A percentile compares a stretch with the other conserved stretches of the same genome.
These are phyloP conservation scores for Sphaerulina musiva DNA, from an alignment of 2,329 filamentous ascomycete genomes.

Conservation along the genomic window DNA sequence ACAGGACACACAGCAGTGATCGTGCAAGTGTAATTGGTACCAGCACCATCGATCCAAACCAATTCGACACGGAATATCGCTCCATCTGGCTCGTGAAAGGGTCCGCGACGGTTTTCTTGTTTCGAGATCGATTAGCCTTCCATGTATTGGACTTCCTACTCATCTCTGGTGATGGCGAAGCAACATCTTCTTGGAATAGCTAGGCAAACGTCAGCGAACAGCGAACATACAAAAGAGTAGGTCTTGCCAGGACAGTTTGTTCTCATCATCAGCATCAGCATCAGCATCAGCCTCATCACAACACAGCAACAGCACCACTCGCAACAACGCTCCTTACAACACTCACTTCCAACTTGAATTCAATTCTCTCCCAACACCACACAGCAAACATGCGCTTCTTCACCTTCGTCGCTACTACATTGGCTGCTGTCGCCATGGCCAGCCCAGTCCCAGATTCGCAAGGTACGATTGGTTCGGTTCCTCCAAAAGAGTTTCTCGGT, in stretches of 20 bases:
- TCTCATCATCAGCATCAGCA: neutral
- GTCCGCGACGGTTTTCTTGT: neutral
- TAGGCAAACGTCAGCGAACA: neutral
- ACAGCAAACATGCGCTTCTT: conserved; percentile 10
- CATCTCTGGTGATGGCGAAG: neutral
- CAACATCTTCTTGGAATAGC: neutral
- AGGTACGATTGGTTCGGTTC: neutral
- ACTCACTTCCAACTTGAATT: neutral
- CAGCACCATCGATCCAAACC: neutral
- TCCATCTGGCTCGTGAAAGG: neutral
- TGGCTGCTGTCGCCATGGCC: conserved; percentile 4
- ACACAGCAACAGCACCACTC: neutral
- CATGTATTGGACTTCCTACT: neutral
- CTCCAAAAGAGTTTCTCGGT: too few species aligned
- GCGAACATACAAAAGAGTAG: neutral
- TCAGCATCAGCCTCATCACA: neutral
- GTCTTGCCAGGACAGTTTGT: neutral
- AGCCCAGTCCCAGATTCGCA: neutral
- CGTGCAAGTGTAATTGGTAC: neutral
- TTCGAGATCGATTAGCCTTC: neutral
- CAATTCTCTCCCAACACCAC: neutral
- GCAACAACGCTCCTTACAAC: neutral
- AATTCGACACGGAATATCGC: neutral
- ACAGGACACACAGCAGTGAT: neutral
- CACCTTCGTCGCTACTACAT: conserved; percentile 3